Conservation (phyloP, 1,139 yeast genomes). For the Blastobotrys serpentis region DNA sequence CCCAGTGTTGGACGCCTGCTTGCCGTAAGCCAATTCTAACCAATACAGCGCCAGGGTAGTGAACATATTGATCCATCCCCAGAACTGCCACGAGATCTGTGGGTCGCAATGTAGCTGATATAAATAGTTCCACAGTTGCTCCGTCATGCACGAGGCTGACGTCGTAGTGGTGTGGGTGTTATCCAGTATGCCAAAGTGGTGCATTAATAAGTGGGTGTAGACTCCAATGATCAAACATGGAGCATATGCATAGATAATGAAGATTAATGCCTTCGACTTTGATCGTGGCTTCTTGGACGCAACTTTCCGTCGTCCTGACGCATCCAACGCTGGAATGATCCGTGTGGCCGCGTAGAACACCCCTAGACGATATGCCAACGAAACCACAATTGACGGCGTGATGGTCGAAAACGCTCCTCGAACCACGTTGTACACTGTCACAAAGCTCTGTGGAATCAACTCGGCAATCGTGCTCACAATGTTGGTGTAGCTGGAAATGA, state of each 20-base stretch:
- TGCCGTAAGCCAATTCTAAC: conserved; percentile 55
- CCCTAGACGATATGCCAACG: conserved; percentile 78
- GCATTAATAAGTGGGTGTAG: conserved; percentile 89
- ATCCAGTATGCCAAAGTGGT: conserved; percentile 58
- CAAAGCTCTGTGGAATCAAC: conserved; percentile 48
- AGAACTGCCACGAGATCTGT: conserved; percentile 66
- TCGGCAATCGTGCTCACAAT: conserved; percentile 46
- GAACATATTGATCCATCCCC: conserved; percentile 95
- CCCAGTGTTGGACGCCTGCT: conserved; percentile 27
- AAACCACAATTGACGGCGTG: conserved; percentile 77
- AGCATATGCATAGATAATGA: conserved; percentile 76
- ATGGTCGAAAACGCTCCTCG: conserved; percentile 68
- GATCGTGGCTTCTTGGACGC: conserved; percentile 15
- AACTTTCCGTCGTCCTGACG: conserved; percentile 8
- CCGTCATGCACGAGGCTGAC: not conserved
- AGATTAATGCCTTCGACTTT: conserved; percentile 38
- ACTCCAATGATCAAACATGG: conserved; percentile 94
- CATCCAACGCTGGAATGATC: conserved; percentile 61
- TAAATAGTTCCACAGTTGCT: conserved; percentile 16
- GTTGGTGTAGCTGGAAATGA: conserved; percentile 41
- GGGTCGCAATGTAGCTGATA: conserved; percentile 55
- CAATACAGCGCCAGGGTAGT: conserved; percentile 76
- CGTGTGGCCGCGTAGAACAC: conserved; percentile 93
- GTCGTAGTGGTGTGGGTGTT: conserved; percentile 11
- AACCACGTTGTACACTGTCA: conserved; percentile 68